Evolutionary conservation across 225 moss, liverwort and hornwort genomes (phyloP), one percentile per base, ranked within the genome.

Genomic region (Marchantia polymorpha): DNA sequence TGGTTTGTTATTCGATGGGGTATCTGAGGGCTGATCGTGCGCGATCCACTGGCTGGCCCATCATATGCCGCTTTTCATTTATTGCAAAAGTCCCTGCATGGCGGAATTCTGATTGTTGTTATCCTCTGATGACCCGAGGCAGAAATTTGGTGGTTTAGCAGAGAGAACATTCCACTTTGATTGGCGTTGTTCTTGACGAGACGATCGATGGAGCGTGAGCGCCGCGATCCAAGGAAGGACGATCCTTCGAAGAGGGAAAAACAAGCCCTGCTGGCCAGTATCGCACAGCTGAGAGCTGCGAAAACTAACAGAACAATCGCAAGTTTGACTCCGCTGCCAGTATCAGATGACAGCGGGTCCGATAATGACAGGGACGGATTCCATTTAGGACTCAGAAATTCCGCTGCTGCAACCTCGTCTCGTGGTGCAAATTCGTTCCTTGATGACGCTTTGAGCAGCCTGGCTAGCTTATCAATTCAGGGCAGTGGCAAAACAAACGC

Each of bases 261-360:
- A 67, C 75, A 78, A 6, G 73, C 77, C 23, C 77, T 87, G 12
- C 77, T 87, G 16, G 55, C 60, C 3, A 67, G 31, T 20, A 87
- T 87, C 7, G 87, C 87, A 31, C 53, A 79, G 63, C 72, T 64
- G 48, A 72, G 87, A 58, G 87, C 87, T 6, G 79, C 80, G 49
- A 70, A 47, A 23, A 47, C 10, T 48, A 71, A 64, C 16, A 51
- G 14, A 55, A 58, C 48, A 54, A 70, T 63, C 25, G 83, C 86
- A 7, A 78, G 73, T 50, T 27, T 69, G 46, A 53, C 79, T 20
- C 83, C 86, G 11, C 49, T 86, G 23, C 87, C 84, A 26, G 65
- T 67, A 25, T 87, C 87, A 22, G 84, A 84, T 73, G 82, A 64
- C 31, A 82, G 85, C 55, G 82, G 23, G 52, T 85, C 82, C 1